phyloP scores from a whole-genome alignment of 1,139 yeast species.

The Lodderomyces pseudojiufengensis region DNA sequence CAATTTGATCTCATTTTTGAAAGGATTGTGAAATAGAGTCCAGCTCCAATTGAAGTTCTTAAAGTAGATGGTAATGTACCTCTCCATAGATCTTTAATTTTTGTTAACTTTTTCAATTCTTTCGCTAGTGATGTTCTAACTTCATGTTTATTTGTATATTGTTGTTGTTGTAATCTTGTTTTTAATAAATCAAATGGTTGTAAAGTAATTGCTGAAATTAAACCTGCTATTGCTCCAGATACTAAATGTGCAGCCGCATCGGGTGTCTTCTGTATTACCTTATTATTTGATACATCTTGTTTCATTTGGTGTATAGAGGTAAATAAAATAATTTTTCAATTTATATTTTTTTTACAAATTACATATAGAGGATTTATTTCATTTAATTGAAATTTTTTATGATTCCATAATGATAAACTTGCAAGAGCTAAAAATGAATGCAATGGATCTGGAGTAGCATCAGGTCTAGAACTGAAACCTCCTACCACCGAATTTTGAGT shows the following conservation, averaged over 20 bases:
- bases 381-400: slow-evolving; percentile 16
- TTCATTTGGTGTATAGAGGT: background rate
- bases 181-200: slow-evolving; percentile 91
- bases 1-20: slow-evolving; percentile 57
- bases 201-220: slow-evolving; percentile 72
- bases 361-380: slow-evolving; percentile 27
- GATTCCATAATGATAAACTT: slow-evolving; percentile 46
- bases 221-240: slow-evolving; percentile 87
- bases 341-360: slow-evolving; percentile 1
- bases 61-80: slow-evolving; percentile 91
- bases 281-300: background rate
- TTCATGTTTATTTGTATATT: slow-evolving; percentile 32
- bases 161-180: slow-evolving; percentile 82
- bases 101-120: slow-evolving; percentile 46
- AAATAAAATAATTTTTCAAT: too few relatives aligned
- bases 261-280: slow-evolving; percentile 10
- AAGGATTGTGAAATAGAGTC: slow-evolving; percentile 72
- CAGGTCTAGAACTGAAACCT: slow-evolving; percentile 75
- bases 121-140: slow-evolving; percentile 35
- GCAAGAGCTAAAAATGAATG: slow-evolving; percentile 64
- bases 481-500: slow-evolving; percentile 71
- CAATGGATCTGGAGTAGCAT: slow-evolving; percentile 62
- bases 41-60: slow-evolving; percentile 89
- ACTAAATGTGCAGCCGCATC: slow-evolving; percentile 47
- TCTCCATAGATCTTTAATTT: slow-evolving; percentile 70